Percentiles rank a stretch among this genome's conserved stretches.
Conservation (phyloP, 805 yeast genomes). For the Starmera amethionina region DNA sequence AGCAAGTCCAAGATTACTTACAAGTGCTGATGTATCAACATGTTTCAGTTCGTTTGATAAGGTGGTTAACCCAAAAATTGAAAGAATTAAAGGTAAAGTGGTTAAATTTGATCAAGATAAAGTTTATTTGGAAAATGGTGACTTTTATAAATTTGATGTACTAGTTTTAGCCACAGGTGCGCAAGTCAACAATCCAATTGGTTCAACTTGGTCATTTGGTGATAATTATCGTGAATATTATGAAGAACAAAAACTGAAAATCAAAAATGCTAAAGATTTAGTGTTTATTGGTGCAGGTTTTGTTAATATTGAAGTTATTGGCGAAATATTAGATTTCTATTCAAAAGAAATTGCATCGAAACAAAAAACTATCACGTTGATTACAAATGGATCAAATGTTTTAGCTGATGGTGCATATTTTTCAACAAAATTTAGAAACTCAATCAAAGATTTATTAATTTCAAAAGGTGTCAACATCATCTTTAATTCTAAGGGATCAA, state of each 20-base stretch:
- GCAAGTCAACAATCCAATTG: slow-evolving; percentile 19
- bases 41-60: too few species aligned
- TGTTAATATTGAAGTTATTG: slow-evolving; percentile 21
- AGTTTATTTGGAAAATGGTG: slow-evolving; percentile 8
- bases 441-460: slow-evolving; percentile 8
- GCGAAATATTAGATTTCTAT: slow-evolving; percentile 20
- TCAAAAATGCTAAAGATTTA: slow-evolving; percentile 17
- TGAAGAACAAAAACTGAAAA: slow-evolving; percentile 5
- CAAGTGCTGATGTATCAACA: too few species aligned
- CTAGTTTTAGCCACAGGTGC: slow-evolving; percentile 23
- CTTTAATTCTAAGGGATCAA: slow-evolving; percentile 5
- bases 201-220: slow-evolving; percentile 7
- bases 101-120: slow-evolving; percentile 4
- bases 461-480: slow-evolving; percentile 9
- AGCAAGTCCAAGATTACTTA: too few species aligned
- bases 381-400: slow-evolving; percentile 6
- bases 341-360: slow-evolving; percentile 7
- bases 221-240: slow-evolving; percentile 9
- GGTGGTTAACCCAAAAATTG: too few species aligned
- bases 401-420: slow-evolving; percentile 8
- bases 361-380: slow-evolving; percentile 9
- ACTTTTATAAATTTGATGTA: slow-evolving; percentile 11
- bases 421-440: slow-evolving; percentile 7
- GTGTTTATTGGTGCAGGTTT: slow-evolving; percentile 25
- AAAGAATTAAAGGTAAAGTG: slow-evolving; percentile 1